These are phyloP conservation scores for Solanum tarapatanum DNA, from an alignment of 257 asterid species.

Conservation along the genomic window DNA sequence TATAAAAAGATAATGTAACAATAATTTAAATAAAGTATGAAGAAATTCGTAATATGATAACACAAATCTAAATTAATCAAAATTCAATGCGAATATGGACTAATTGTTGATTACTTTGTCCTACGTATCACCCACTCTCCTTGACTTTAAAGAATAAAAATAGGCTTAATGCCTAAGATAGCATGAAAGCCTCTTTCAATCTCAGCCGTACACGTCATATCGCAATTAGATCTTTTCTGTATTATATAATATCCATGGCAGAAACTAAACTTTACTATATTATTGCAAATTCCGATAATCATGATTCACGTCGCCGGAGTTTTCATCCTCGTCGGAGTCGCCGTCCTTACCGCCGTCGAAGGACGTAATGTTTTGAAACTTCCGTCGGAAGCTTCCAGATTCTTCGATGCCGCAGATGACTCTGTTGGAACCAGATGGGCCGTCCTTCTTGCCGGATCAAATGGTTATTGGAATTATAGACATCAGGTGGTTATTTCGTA, in stretches of 20 bases:
- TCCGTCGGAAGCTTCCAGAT: conserved; percentile 60
- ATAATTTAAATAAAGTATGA: accelerated
- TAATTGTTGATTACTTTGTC: not conserved
- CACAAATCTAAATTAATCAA: accelerated
- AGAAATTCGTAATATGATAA: accelerated
- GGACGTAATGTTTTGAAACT: conserved; percentile 47
- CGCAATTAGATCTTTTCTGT: not conserved
- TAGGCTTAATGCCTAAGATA: not conserved
- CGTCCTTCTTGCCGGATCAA: conserved; percentile 82
- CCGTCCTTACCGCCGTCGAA: conserved; percentile 27
- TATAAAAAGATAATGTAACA: too few relatives aligned
- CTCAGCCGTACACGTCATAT: not conserved
- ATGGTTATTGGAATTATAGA: conserved; percentile 91
- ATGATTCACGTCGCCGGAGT: conserved; percentile 15
- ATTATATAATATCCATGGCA: not conserved
- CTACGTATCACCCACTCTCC: not conserved
- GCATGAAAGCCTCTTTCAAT: not conserved
- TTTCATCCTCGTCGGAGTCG: conserved; percentile 33
- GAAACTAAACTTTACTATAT: not conserved
- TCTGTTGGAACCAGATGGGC: conserved; percentile 92
- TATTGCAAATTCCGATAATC: conserved; percentile 8
- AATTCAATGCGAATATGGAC: accelerated
- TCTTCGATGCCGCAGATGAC: conserved; percentile 29
- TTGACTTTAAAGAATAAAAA: not conserved
- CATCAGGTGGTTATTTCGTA: conserved; percentile 55